Evolutionary conservation across 1,284 basidiomycete species (phyloP).

Genomic region (Cystobasidium pallidum): DNA sequence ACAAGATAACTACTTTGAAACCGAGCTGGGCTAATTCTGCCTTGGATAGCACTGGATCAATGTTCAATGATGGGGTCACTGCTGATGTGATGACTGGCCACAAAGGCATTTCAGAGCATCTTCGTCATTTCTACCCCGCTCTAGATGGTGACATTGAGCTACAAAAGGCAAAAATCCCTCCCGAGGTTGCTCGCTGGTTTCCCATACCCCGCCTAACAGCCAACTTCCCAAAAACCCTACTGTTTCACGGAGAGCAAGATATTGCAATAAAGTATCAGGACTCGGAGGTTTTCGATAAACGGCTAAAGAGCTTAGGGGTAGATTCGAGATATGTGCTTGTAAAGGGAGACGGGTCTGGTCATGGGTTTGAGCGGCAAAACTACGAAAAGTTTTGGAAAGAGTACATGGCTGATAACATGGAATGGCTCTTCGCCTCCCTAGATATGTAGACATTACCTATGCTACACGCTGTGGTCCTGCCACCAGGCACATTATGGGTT

Average conservation of each 20-base stretch:
- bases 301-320: background rate
- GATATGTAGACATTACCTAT: background rate
- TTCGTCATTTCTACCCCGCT: background rate
- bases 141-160: conserved; percentile 16
- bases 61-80: conserved; percentile 23
- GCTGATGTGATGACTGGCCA: conserved; percentile 6
- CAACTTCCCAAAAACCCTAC: conserved; percentile 28
- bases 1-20: background rate
- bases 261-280: conserved; percentile 30
- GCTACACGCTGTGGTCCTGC: no score
- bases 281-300: conserved; percentile 17
- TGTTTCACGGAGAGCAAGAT: conserved; percentile 39
- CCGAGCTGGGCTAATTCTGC: background rate
- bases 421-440: conserved; percentile 21
- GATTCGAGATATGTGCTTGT: conserved; percentile 5
- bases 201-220: conserved; percentile 14
- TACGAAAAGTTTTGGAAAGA: conserved; percentile 8
- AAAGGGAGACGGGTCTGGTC: conserved; percentile 8
- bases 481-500: no score
- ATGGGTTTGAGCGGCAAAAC: conserved; percentile 18
- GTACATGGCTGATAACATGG: conserved; percentile 12
- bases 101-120: background rate
- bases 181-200: conserved; percentile 3
- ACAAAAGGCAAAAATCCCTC: conserved; percentile 20
- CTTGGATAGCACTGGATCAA: conserved; percentile 13